Percentiles rank a stretch among this genome's conserved stretches.
phyloP scores from a whole-genome alignment of 441 rosid genomes.

The Syzygium malaccense region DNA sequence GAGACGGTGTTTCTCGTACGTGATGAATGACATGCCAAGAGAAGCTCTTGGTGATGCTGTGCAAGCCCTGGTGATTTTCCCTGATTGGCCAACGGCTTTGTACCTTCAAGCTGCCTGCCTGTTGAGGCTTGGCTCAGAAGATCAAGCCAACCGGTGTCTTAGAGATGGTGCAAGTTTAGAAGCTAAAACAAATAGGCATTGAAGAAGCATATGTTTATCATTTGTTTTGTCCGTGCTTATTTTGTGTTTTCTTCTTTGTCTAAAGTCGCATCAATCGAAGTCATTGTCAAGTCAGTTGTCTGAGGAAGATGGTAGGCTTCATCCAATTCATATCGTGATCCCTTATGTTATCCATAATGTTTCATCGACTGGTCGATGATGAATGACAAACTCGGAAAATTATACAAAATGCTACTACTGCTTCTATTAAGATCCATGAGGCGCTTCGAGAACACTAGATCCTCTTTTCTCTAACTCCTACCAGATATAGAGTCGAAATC shows the following conservation, averaged over 20 bases:
- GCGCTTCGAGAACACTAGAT: neutral
- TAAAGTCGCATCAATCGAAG: neutral
- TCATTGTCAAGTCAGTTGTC: neutral
- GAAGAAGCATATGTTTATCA: slow-evolving; percentile 27
- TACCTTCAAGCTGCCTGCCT: slow-evolving; percentile 73
- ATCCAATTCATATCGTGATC: neutral
- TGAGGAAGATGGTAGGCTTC: neutral
- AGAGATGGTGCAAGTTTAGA: slow-evolving; percentile 79
- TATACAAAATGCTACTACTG: neutral
- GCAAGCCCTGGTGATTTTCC: slow-evolving; percentile 57
- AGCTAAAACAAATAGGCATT: slow-evolving; percentile 47
- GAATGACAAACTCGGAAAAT: neutral
- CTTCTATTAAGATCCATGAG: neutral
- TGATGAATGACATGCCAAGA: slow-evolving; percentile 50
- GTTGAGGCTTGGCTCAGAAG: slow-evolving; percentile 81
- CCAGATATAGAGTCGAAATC: neutral
- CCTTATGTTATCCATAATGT: neutral
- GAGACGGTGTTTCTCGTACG: slow-evolving; percentile 52
- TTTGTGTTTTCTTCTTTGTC: neutral
- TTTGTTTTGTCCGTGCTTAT: neutral
- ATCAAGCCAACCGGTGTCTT: slow-evolving; percentile 72
- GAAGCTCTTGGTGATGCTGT: slow-evolving; percentile 59
- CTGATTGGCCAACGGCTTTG: slow-evolving; percentile 62
- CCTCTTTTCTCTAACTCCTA: neutral
- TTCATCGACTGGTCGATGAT: neutral